phyloP scores from a whole-genome alignment of 1,284 basidiomycete genomes.

The Anthracocystis walkeri region DNA sequence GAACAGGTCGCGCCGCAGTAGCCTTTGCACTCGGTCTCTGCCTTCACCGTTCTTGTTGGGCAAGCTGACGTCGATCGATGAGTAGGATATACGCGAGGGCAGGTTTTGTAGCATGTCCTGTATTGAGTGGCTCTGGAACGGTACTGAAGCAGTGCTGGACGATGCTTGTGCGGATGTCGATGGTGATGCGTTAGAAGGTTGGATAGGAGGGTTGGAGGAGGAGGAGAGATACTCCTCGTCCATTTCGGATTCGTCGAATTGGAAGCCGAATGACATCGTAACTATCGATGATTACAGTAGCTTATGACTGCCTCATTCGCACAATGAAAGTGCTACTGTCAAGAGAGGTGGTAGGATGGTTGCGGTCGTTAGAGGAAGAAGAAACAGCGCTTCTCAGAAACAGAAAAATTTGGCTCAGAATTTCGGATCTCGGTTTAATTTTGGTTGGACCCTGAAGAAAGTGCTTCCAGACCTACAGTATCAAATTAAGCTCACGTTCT shows the following conservation, averaged over 20 bases:
- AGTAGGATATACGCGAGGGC: constrained; percentile 52
- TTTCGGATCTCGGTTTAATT: constrained; percentile 25
- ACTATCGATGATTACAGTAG: background rate
- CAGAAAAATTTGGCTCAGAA: constrained; percentile 15
- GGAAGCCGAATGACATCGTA: constrained; percentile 46
- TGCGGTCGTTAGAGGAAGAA: background rate
- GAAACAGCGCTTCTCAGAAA: background rate
- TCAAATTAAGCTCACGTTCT: too few species aligned
- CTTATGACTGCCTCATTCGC: background rate
- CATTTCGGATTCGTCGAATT: constrained; percentile 49
- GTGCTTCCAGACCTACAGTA: too few species aligned
- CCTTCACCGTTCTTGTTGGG: background rate
- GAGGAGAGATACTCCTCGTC: constrained; percentile 45
- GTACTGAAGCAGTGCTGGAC: constrained; percentile 12
- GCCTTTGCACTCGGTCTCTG: constrained; percentile 67
- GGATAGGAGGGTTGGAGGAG: constrained; percentile 12
- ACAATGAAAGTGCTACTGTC: too few species aligned
- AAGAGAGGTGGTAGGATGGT: background rate
- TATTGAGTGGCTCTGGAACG: constrained; percentile 18
- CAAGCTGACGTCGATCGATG: constrained; percentile 37
- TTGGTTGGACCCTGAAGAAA: constrained; percentile 17
- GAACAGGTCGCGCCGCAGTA: constrained; percentile 86
- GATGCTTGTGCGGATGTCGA: constrained; percentile 7
- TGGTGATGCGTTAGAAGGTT: constrained; percentile 9
- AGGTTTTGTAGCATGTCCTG: constrained; percentile 32